Base-by-base conservation (phyloP, 1,284 basidiomycete species). In the Rhizopogon hawkerae region DNA sequence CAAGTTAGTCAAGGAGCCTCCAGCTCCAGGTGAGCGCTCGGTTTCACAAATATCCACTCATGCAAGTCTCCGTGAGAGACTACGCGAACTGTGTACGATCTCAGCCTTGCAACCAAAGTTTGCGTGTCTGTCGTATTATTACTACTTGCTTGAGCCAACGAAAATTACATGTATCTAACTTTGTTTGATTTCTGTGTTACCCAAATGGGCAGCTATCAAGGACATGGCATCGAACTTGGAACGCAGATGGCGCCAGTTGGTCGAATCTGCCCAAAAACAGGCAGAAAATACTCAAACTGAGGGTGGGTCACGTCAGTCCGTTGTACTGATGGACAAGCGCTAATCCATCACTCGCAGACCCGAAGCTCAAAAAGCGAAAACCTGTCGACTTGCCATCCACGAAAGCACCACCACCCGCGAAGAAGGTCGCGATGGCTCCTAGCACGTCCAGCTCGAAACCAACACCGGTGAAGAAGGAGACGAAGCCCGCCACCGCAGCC, bases 141-240 rank as follows among this genome's bases (percentile, higher is more conserved):
- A 61, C 56, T 47, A 47, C 43, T 43, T 43, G 41, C 29, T 63
- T 63, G 65, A 60, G 56, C 46, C 54, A 54, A 56, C 39, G 43
- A 68, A 66, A 71, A 70, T 68, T 67, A 54, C 67, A 79, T 83
- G 78, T 84, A 85, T 85, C 83, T 85, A 81, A 85, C 81, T 69
- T 60, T 58, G 59, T 64, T 60, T 68, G 60, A 66, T 65, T 68
- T 65, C 66, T 65, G 58, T 68, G 64, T 61, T 56, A 56, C 60
- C 51, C 58, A 60, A 60, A 69, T 70, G 57, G 63, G 63, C 73
- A 89, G 87, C 87, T 69, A 80, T 89, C 83, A 86, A 87, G 81
- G 88, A 90, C 72, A 86, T 90, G 83, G 87, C 88, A 60, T 78
- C 78, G 63, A 89, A 87, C 70, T 73, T 90, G 70, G 85, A 88